A percentile compares a stretch with the other conserved stretches of the same genome.
phyloP scores from a whole-genome alignment of 177 flowering plant species.

The Viscum album region DNA sequence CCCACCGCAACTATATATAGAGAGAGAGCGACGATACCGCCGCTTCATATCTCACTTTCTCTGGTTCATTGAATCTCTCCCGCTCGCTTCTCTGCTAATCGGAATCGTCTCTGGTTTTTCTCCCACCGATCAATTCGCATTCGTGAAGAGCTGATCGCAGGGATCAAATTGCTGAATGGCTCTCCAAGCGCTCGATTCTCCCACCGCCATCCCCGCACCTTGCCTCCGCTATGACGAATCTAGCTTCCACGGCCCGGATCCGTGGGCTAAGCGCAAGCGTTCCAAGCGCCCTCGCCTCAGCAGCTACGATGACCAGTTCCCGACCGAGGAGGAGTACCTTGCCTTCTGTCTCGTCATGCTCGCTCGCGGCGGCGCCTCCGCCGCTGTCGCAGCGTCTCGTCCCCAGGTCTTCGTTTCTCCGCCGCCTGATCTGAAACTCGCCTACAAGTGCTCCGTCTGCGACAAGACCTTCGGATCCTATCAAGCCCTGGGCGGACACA shows the following conservation, averaged over 20 bases:
- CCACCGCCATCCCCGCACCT: slow-evolving; percentile 13
- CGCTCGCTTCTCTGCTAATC: too few species aligned
- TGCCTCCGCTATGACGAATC: slow-evolving; percentile 9
- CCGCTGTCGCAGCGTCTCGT: neutral
- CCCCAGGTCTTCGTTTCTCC: slow-evolving; percentile 5
- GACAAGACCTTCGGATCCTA: slow-evolving; percentile 61
- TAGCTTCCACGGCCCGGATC: slow-evolving; percentile 1
- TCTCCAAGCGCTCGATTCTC: slow-evolving; percentile 36
- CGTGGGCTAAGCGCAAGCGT: slow-evolving; percentile 33
- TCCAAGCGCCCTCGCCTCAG: slow-evolving; percentile 33
- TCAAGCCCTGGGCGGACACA: slow-evolving; percentile 92
- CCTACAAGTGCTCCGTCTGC: slow-evolving; percentile 60
- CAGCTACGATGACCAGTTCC: neutral
- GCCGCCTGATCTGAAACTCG: slow-evolving; percentile 2
- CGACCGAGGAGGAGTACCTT: slow-evolving; percentile 59
- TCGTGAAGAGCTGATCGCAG: too few species aligned
- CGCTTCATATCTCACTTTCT: neutral
- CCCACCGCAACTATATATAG: neutral
- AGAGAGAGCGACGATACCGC: too few species aligned
- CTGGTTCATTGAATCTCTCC: neutral
- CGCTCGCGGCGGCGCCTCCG: slow-evolving; percentile 38
- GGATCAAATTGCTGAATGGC: too few species aligned
- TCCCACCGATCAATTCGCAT: neutral
- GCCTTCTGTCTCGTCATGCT: slow-evolving; percentile 83
- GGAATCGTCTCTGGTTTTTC: neutral